Conservation (phyloP, 805 yeast genomes). For the Yarrowia sp. region DNA sequence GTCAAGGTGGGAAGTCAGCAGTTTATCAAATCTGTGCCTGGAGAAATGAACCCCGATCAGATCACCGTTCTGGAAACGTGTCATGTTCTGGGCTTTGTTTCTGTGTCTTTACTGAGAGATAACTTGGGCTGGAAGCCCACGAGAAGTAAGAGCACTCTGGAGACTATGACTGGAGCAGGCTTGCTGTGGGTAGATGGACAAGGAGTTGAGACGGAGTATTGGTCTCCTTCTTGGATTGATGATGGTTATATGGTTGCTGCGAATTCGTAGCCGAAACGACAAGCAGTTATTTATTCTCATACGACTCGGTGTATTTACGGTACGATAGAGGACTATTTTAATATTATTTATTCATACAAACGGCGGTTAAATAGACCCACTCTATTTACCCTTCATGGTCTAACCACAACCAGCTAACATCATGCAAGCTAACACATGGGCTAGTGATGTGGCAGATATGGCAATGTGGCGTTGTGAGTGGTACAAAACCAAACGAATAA, state of each 20-base stretch:
- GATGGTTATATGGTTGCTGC: slow-evolving; percentile 37
- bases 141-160: slow-evolving; percentile 61
- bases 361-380: too few species aligned
- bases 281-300: too few species aligned
- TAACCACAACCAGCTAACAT: too few species aligned
- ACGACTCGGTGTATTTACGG: too few species aligned
- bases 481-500: too few species aligned
- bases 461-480: too few species aligned
- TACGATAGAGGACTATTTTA: slow-evolving; percentile 10
- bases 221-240: slow-evolving; percentile 40
- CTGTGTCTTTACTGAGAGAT: slow-evolving; percentile 60
- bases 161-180: slow-evolving; percentile 79
- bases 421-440: too few species aligned
- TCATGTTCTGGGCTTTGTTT: slow-evolving; percentile 71
- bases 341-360: slow-evolving; percentile 2
- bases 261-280: slow-evolving; percentile 28
- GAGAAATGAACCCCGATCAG: slow-evolving; percentile 66
- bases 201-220: slow-evolving; percentile 39
- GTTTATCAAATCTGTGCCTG: slow-evolving; percentile 63
- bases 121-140: slow-evolving; percentile 72
- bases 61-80: slow-evolving; percentile 70
- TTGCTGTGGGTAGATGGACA: slow-evolving; percentile 76
- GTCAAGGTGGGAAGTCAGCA: slow-evolving; percentile 55
- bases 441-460: too few species aligned
- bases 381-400: too few species aligned